These are phyloP conservation scores for Diplodia sapinea DNA, from an alignment of 2,329 filamentous ascomycete species.

Conservation along the genomic window DNA sequence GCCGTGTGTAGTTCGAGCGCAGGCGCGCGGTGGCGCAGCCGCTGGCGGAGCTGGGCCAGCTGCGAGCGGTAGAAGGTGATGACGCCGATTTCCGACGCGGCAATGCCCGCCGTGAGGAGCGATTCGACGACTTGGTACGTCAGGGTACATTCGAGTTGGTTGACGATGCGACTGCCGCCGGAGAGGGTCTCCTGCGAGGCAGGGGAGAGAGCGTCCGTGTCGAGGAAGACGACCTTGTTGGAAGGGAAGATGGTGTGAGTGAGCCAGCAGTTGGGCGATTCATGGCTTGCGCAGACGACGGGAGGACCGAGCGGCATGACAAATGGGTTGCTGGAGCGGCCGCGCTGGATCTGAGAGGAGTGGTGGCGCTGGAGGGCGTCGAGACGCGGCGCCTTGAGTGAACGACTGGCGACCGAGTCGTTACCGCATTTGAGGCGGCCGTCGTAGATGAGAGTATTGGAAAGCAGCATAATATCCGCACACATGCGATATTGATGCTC, in stretches of 20 bases:
- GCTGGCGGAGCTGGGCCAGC: conserved; percentile 78
- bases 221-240: conserved; percentile 82
- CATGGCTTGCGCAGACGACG: conserved; percentile 58
- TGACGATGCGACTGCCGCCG: conserved; percentile 81
- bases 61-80: conserved; percentile 98
- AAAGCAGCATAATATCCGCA: conserved; percentile 92
- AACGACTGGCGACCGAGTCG: conserved; percentile 71
- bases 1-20: conserved; percentile 94
- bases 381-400: conserved; percentile 67
- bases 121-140: conserved; percentile 80
- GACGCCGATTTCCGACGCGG: conserved; percentile 80
- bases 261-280: conserved; percentile 71
- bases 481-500: conserved; percentile 99
- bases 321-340: conserved; percentile 12
- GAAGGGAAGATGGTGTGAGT: conserved; percentile 71
- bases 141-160: conserved; percentile 79
- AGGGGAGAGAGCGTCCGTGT: conserved; percentile 77
- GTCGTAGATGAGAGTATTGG: conserved; percentile 92
- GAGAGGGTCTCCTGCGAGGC: conserved; percentile 71
- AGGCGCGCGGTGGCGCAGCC: conserved; percentile 60
- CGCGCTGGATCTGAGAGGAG: conserved; percentile 23
- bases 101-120: conserved; percentile 76
- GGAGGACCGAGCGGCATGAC: not conserved
- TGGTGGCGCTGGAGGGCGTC: conserved; percentile 46
- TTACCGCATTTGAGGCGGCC: conserved; percentile 90